Evolutionary conservation across 208 protist genomes (phyloP), one percentile per base, ranked within the genome.

Genomic region (Leishmania amazonensis): DNA sequence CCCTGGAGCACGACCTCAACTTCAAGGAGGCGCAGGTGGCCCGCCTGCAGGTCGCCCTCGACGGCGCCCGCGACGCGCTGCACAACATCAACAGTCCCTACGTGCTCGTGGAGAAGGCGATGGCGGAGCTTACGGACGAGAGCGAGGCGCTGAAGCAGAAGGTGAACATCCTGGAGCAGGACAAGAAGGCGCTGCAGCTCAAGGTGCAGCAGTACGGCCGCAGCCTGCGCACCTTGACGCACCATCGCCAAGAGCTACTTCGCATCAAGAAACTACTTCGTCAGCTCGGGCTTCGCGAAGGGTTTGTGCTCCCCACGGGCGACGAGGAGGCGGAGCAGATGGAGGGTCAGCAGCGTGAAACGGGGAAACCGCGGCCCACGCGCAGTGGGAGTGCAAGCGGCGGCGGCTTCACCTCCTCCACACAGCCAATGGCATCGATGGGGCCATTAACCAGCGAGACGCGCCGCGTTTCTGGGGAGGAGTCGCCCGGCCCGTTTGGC

Each of bases 31-130:
- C 86, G 47, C 94, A 97, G 72, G 83, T 97, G n/a, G 58, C 83
- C 17, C 84, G 92, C 8, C 85, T 97, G 58, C 91, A 96, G 76
- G 86, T 88, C 8, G 94, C 94, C 0, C 85, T 97, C 28, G 87
- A 93, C 40, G 91, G 87, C 49, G 92, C 93, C 1, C 88, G 94
- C 0, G 90, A 96, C 35, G 94, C 94, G 40, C 84, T 97, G 38
- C 91, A 97, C 78, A 97, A 96, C 78, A 88, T 87, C 70, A 96
- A 96, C 80, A 96, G 91, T 72, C 94, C 94, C 31, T 97, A 96
- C 84, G 81, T 90, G 19, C 81, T 97, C 49, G 88, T 96, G 19
- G 94, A 97, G 83, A 88, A 87, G 53, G 92, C 93, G 1, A 83
- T 97, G 73, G 78, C 91, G n/a, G 81, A 89, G 60, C 81, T 97